phyloP scores from a whole-genome alignment of 768 basidiomycete genomes.

The Suillus americanus region DNA sequence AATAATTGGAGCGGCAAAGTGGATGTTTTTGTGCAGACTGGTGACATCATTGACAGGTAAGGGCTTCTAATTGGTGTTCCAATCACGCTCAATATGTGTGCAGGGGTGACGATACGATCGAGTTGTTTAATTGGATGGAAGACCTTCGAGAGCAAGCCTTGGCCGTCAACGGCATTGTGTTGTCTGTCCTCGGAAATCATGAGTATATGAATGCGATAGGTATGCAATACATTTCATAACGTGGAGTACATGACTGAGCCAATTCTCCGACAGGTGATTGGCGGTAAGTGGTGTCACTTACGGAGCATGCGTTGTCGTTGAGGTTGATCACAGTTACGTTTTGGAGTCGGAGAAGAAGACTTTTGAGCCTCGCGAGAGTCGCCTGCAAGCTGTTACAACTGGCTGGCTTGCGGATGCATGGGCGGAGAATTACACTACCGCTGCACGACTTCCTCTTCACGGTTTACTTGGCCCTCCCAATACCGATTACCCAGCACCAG shows the following conservation, averaged over 20 bases:
- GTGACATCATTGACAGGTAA: constrained; percentile 92
- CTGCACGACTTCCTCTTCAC: constrained; percentile 81
- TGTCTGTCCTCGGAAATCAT: constrained; percentile 89
- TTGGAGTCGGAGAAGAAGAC: constrained; percentile 79
- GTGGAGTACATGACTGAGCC: constrained; percentile 7
- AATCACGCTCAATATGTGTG: constrained; percentile 12
- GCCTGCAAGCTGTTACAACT: constrained; percentile 70
- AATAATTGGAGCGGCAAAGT: constrained; percentile 82
- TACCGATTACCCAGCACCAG: constrained; percentile 51
- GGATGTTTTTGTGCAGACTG: constrained; percentile 91
- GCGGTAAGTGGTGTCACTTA: constrained; percentile 49
- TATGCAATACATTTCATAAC: constrained; percentile 25
- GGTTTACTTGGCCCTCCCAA: constrained; percentile 66
- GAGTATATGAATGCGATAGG: constrained; percentile 94
- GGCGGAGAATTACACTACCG: constrained; percentile 82
- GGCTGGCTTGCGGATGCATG: constrained; percentile 82
- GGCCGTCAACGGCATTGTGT: constrained; percentile 64
- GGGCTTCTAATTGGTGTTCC: constrained; percentile 14
- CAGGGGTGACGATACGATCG: constrained; percentile 89
- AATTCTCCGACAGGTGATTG: constrained; percentile 63
- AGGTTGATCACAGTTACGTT: constrained; percentile 63
- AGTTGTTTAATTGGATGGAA: constrained; percentile 85
- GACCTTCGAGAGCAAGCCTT: constrained; percentile 73
- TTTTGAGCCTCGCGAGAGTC: constrained; percentile 68
- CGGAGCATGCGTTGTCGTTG: constrained; percentile 8